Evolutionary conservation across 306 rosid genomes (phyloP).

Genomic region (Cajanus cajan): DNA sequence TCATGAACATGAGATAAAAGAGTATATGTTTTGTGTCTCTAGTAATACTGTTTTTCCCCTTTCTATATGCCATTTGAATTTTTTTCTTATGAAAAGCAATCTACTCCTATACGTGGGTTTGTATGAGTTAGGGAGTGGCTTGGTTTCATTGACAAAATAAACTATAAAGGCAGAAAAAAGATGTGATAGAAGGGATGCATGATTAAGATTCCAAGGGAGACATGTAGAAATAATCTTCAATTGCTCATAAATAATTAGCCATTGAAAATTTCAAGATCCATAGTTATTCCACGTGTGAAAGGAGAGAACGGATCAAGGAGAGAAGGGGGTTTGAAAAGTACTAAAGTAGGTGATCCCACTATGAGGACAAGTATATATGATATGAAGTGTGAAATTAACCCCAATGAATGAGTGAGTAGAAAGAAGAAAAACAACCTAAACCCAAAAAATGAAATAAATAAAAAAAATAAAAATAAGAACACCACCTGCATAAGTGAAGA

Average conservation of each 20-base stretch:
- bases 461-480: background rate
- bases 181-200: background rate
- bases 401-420: background rate
- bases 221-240: background rate
- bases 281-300: background rate
- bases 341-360: slow-evolving; percentile 31
- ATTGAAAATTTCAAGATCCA: slow-evolving; percentile 18
- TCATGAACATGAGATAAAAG: background rate
- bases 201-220: background rate
- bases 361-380: slow-evolving; percentile 19
- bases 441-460: too few species aligned
- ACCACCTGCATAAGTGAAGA: slow-evolving; percentile 35
- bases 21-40: background rate
- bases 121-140: background rate
- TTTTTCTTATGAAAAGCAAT: background rate
- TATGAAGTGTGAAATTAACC: background rate
- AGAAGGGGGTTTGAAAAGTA: slow-evolving; percentile 53
- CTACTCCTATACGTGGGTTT: background rate
- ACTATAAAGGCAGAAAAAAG: background rate
- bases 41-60: background rate
- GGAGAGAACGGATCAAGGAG: slow-evolving; percentile 19
- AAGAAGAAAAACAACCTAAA: background rate
- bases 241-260: background rate
- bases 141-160: background rate
- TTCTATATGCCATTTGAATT: slow-evolving; percentile 12